Percentiles rank a stretch among this genome's conserved stretches.
Conservation (phyloP, 768 basidiomycete species). For the Cystoderma amianthinum region DNA sequence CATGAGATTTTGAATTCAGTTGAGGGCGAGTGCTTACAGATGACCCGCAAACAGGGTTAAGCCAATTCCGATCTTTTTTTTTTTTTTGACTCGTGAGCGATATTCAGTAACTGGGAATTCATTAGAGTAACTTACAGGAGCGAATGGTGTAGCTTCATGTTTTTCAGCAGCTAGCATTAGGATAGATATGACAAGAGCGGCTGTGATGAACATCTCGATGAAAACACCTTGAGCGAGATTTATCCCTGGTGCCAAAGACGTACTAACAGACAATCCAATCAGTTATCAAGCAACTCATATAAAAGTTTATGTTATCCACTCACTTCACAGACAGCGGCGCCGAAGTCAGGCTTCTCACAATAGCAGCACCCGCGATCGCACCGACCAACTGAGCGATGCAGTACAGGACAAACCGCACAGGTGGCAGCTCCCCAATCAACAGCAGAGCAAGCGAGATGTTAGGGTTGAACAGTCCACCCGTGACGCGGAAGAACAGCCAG, state of each 20-base stretch:
- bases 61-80: conserved; percentile 50
- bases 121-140: conserved; percentile 34
- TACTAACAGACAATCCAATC: too few species aligned
- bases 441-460: conserved; percentile 54
- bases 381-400: conserved; percentile 57
- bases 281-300: background rate
- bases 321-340: conserved; percentile 49
- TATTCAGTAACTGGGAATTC: background rate
- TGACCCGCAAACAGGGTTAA: conserved; percentile 59
- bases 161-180: conserved; percentile 72
- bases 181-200: conserved; percentile 49
- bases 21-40: conserved; percentile 29
- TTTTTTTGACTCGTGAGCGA: background rate
- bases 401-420: conserved; percentile 51
- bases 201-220: conserved; percentile 68
- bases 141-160: conserved; percentile 57
- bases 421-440: conserved; percentile 46
- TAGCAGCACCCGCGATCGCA: conserved; percentile 50
- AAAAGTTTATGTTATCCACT: too few species aligned
- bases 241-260: conserved; percentile 35
- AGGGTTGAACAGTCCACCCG: conserved; percentile 63
- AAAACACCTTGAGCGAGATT: conserved; percentile 58
- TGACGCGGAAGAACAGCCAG: conserved; percentile 61
- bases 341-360: conserved; percentile 48
- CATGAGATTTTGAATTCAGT: background rate